These are phyloP conservation scores for Dactylorhiza incarnata DNA, from an alignment of 106 monocot genomes.

Conservation along the genomic window DNA sequence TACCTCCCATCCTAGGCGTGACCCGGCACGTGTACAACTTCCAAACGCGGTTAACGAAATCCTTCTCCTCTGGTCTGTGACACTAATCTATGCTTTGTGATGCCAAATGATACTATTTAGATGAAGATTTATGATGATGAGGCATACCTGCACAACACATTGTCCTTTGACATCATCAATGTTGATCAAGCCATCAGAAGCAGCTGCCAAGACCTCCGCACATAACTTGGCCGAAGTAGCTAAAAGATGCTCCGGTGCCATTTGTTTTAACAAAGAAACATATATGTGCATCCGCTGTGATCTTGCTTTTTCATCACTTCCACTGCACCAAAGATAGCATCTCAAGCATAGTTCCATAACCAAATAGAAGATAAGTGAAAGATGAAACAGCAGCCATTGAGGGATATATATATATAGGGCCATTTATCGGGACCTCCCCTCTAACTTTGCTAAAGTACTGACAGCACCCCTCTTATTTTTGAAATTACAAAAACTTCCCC, in stretches of 20 bases:
- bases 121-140: not conserved
- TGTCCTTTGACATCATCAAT: constrained; percentile 72
- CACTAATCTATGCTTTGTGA: too few species aligned
- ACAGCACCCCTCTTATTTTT: too few species aligned
- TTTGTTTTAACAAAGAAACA: constrained; percentile 85
- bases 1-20: too few species aligned
- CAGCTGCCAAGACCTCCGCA: constrained; percentile 91
- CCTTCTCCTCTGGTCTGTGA: too few species aligned
- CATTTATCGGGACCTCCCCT: too few species aligned
- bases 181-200: constrained; percentile 84
- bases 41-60: too few species aligned
- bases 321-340: constrained; percentile 39
- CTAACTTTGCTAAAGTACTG: too few species aligned
- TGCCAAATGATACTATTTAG: too few species aligned
- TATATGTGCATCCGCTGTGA: constrained; percentile 88
- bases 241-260: constrained; percentile 97
- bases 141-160: constrained; percentile 68
- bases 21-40: too few species aligned
- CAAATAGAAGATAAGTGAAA: not conserved
- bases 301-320: constrained; percentile 65
- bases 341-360: not conserved
- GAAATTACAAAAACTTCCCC: too few species aligned
- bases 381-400: not conserved
- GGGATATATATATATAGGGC: not conserved
- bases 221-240: constrained; percentile 97